phyloP scores from a whole-genome alignment of 2,329 filamentous ascomycete species.

The Tolypocladium guangdongense region DNA sequence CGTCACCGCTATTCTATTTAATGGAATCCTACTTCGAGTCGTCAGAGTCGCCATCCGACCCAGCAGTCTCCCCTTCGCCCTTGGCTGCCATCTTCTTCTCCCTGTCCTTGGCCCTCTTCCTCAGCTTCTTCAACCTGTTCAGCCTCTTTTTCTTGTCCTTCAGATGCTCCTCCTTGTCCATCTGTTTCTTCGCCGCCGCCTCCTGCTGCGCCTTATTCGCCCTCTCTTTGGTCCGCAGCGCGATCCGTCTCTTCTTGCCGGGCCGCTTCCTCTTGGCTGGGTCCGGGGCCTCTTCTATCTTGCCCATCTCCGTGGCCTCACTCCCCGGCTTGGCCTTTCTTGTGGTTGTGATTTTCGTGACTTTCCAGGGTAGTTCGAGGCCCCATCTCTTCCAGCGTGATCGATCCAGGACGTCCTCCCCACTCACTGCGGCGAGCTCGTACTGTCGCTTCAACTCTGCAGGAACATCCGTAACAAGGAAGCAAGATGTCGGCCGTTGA shows the following conservation, averaged over 20 bases:
- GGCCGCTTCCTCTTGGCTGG: constrained; percentile 30
- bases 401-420: constrained; percentile 36
- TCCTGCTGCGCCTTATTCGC: constrained; percentile 28
- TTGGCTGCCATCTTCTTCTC: constrained; percentile 32
- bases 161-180: constrained; percentile 44
- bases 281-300: not conserved
- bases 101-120: constrained; percentile 45
- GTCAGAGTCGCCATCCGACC: constrained; percentile 6
- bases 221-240: constrained; percentile 34
- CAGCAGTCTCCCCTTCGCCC: constrained; percentile 10
- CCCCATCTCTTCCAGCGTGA: constrained; percentile 42
- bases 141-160: constrained; percentile 52
- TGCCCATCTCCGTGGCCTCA: not conserved
- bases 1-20: not conserved
- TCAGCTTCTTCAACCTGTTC: constrained; percentile 49
- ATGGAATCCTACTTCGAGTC: constrained; percentile 2
- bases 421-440: constrained; percentile 35
- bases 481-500: constrained; percentile 34
- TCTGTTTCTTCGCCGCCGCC: constrained; percentile 24
- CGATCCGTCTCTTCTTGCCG: constrained; percentile 49
- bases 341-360: constrained; percentile 28
- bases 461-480: constrained; percentile 31
- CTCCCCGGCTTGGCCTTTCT: constrained; percentile 6
- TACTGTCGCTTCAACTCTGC: constrained; percentile 28
- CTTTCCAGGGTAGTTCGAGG: constrained; percentile 49